Evolutionary conservation across 257 asterid genomes (phyloP).

Genomic region (Primulina tabacum): DNA sequence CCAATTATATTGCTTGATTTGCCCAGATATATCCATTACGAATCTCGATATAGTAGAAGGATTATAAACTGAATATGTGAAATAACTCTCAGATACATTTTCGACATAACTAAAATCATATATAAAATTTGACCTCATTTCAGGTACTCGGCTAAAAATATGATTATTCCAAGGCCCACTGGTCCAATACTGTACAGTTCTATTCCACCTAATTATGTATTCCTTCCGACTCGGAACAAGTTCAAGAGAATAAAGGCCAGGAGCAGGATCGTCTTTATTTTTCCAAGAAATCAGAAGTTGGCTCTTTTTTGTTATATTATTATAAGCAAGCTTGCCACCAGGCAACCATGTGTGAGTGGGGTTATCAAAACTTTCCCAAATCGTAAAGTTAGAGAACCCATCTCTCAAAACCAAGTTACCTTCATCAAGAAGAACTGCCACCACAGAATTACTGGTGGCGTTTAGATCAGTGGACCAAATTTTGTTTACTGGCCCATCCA

Average conservation of each 20-base stretch:
- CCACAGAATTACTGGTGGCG: constrained; percentile 28
- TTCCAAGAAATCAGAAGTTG: constrained; percentile 75
- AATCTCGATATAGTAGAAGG: constrained; percentile 31
- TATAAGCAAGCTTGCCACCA: constrained; percentile 51
- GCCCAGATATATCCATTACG: constrained; percentile 48
- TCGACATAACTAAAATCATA: constrained; percentile 38
- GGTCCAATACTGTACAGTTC: constrained; percentile 45
- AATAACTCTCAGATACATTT: constrained; percentile 38
- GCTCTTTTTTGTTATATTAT: constrained; percentile 38
- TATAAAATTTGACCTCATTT: constrained; percentile 42
- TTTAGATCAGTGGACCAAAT: constrained; percentile 58
- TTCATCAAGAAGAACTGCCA: constrained; percentile 54
- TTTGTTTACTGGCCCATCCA: constrained; percentile 29
- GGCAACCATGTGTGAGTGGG: constrained; percentile 72
- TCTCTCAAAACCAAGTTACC: constrained; percentile 62
- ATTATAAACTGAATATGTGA: constrained; percentile 41
- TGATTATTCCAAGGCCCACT: constrained; percentile 69
- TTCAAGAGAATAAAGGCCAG: constrained; percentile 67
- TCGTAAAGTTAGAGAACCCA: constrained; percentile 22
- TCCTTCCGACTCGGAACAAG: constrained; percentile 39
- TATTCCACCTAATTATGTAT: constrained; percentile 53
- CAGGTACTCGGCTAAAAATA: constrained; percentile 58
- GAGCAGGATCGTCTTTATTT: constrained; percentile 68
- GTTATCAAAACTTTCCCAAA: constrained; percentile 68
- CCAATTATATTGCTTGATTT: constrained; percentile 40